A percentile compares a stretch with the other conserved stretches of the same genome.
phyloP scores from a whole-genome alignment of 2,329 filamentous ascomycete species.

The Penicillium freii region DNA sequence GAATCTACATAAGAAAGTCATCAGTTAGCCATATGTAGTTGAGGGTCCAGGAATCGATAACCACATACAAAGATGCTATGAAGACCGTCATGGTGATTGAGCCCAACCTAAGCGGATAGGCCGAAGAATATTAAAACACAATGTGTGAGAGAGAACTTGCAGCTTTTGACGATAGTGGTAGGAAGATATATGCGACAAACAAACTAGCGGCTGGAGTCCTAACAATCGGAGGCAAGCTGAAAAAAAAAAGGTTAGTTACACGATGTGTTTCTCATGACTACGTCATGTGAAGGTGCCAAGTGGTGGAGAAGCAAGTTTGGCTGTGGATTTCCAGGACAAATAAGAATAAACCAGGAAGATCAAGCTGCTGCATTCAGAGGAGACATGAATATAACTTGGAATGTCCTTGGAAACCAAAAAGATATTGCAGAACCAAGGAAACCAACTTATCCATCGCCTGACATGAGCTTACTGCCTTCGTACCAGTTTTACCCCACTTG shows the following conservation, averaged over 20 bases:
- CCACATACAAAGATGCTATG: constrained; percentile 58
- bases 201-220: not conserved
- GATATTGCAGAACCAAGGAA: not conserved
- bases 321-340: not conserved
- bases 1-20: constrained; percentile 58
- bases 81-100: constrained; percentile 56
- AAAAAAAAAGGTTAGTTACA: constrained; percentile 16
- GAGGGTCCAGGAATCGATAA: not conserved
- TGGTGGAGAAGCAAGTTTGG: constrained; percentile 6
- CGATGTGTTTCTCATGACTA: constrained; percentile 32
- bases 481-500: constrained; percentile 6
- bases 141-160: not conserved
- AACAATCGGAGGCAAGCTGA: constrained; percentile 3
- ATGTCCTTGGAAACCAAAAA: not conserved
- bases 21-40: constrained; percentile 8
- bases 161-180: not conserved
- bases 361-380: not conserved
- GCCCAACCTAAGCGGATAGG: constrained; percentile 10
- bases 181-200: not conserved
- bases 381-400: not conserved
- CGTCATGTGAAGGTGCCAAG: constrained; percentile 33
- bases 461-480: not conserved
- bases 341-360: not conserved
- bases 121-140: constrained; percentile 6
- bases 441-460: not conserved